Evolutionary conservation across 148 eudicot species (phyloP), one percentile per base, ranked within the genome.

Genomic region (Rhododendron molle): DNA sequence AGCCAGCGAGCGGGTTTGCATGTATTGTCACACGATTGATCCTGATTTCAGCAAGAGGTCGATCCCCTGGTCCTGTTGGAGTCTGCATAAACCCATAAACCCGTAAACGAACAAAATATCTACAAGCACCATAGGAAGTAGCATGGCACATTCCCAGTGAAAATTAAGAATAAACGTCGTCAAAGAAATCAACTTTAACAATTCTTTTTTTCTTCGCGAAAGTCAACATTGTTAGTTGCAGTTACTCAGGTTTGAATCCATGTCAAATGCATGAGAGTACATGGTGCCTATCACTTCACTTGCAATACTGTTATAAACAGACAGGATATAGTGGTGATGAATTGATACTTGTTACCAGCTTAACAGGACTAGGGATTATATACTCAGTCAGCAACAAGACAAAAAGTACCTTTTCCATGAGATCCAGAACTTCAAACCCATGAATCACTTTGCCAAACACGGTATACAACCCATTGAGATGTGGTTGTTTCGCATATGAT

Each of bases 351-450:
- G 30, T 7, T n/a, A 65, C 21, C 76, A 30, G 7, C 13, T 32
- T n/a, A n/a, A 20, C 38, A 30, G 7, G 38, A 30, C 18, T 3
- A 9, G 13, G 62, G 62, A 67, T 34, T 71, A 71, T 30, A 71
- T 44, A 62, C 50, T 49, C 54, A n/a, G 8, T 26, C 23, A 36
- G 46, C 32, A 80, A 32, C 30, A 36, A 78, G 71, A 43, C 47
- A 54, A 62, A 54, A 32, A 80, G 38, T 89, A 97, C 98, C 95
- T 97, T 95, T 86, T 97, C 98, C 99, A 97, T 97, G 23, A 97
- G 89, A 90, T 95, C 98, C 84, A 97, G 99, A 73, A 97, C 96
- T 92, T 97, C 98, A 88, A 97, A 97, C 60, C 99, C 98, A 92
- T 95, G 98, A 90, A 97, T 97, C 78, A 95, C 99, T 88, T 95